These are phyloP conservation scores for Aquilaria sinensis DNA, from an alignment of 345 rosid species.

Conservation along the genomic window DNA sequence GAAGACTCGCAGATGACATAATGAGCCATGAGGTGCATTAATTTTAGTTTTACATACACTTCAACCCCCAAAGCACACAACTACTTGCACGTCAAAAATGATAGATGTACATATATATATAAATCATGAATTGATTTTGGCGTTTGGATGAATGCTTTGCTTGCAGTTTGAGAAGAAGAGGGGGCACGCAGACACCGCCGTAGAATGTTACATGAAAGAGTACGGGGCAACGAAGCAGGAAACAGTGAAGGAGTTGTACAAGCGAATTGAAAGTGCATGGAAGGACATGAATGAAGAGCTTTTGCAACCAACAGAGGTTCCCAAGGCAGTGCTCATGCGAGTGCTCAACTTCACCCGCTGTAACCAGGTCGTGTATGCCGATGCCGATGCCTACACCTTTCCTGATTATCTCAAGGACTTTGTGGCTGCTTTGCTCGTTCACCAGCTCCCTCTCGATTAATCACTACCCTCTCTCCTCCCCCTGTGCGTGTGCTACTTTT, in stretches of 20 bases:
- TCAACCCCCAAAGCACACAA: no score
- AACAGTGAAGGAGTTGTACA: constrained; percentile 2
- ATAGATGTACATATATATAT: no score
- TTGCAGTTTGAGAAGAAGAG: constrained; percentile 9
- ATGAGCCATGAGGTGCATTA: constrained; percentile 2
- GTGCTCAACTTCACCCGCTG: constrained; percentile 17
- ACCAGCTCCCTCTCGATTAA: not conserved
- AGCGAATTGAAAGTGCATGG: constrained; percentile 15
- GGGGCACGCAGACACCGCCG: not conserved
- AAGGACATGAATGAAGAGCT: constrained; percentile 20
- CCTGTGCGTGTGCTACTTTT: no score
- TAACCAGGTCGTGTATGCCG: constrained; percentile 19
- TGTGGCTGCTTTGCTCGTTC: not conserved
- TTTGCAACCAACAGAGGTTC: not conserved
- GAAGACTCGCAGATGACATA: constrained; percentile 25
- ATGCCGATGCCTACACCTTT: constrained; percentile 13
- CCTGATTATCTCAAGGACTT: not conserved
- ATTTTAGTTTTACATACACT: no score
- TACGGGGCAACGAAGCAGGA: not conserved
- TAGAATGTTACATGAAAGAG: constrained; percentile 7
- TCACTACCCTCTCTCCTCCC: no score
- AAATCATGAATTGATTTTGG: not conserved
- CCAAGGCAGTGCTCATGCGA: constrained; percentile 7
- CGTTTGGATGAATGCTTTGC: not conserved
- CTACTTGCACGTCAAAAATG: not conserved